A percentile compares a stretch with the other conserved stretches of the same genome.
Conservation (phyloP, 805 yeast genomes). For the Wickerhamomyces bovis region DNA sequence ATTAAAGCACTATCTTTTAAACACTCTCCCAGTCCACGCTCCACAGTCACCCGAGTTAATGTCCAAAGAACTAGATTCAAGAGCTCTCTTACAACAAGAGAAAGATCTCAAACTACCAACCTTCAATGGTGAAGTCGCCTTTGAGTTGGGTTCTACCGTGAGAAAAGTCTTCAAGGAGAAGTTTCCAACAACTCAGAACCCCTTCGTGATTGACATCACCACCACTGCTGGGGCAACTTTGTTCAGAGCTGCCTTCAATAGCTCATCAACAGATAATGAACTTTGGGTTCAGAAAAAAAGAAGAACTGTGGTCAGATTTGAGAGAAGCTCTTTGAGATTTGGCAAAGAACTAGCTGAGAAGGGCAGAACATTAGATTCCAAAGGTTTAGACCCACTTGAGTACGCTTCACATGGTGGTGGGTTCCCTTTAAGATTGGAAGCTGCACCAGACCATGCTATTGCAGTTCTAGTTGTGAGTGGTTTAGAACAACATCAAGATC, state of each 20-base stretch:
- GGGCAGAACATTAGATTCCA: slow-evolving; percentile 32
- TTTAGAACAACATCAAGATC: slow-evolving; percentile 49
- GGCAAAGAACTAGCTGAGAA: slow-evolving; percentile 36
- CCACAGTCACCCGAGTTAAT: too few relatives aligned
- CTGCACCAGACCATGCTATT: slow-evolving; percentile 27
- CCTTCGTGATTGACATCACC: slow-evolving; percentile 42
- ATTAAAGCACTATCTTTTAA: too few relatives aligned
- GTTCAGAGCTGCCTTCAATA: slow-evolving; percentile 34
- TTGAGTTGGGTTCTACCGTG: not conserved
- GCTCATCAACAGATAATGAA: slow-evolving; percentile 43
- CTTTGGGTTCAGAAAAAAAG: slow-evolving; percentile 46
- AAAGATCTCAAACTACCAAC: not conserved
- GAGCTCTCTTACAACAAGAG: not conserved
- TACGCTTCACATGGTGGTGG: slow-evolving; percentile 55
- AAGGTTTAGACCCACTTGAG: slow-evolving; percentile 34
- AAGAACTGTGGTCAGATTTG: slow-evolving; percentile 42
- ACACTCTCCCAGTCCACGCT: not conserved
- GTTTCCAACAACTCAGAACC: not conserved
- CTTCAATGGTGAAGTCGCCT: not conserved
- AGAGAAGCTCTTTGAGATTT: slow-evolving; percentile 40
- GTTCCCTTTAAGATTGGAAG: slow-evolving; percentile 38
- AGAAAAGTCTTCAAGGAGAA: not conserved
- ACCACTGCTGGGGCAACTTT: slow-evolving; percentile 39
- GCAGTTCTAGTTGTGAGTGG: slow-evolving; percentile 54
- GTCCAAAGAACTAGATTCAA: not conserved